These are phyloP conservation scores for Torrubiella hemipterigena DNA, from an alignment of 2,329 filamentous ascomycete genomes.

Conservation along the genomic window DNA sequence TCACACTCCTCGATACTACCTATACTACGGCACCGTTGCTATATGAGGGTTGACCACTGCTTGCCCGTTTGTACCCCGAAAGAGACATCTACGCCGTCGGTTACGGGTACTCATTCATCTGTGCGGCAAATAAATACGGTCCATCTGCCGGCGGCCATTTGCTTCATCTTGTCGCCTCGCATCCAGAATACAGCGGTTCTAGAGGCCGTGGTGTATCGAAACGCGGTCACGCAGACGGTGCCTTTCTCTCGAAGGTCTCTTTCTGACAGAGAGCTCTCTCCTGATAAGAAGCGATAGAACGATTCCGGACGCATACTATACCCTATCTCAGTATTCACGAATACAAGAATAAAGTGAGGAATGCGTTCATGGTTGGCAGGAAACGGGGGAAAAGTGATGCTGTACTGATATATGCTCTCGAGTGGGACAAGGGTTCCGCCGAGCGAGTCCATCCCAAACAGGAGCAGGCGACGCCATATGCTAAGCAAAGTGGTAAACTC, in stretches of 20 bases:
- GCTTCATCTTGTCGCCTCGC: constrained; percentile 3
- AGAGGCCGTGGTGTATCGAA: constrained; percentile 2
- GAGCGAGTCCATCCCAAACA: constrained; percentile 9
- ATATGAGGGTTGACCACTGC: too few species aligned
- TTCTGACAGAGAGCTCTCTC: too few species aligned
- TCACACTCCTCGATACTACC: too few species aligned
- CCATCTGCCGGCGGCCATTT: neutral
- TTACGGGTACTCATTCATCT: neutral
- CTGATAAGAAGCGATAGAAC: neutral
- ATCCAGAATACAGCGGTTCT: constrained; percentile 5
- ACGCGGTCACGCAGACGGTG: constrained; percentile 1
- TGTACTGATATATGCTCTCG: neutral
- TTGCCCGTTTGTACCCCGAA: too few species aligned
- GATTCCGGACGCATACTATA: neutral
- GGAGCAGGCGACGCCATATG: constrained; percentile 10
- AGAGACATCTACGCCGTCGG: neutral
- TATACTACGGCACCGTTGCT: too few species aligned
- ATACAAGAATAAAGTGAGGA: neutral
- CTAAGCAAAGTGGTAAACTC: constrained; percentile 11
- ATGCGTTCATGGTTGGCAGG: neutral
- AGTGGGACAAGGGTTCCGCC: constrained; percentile 1
- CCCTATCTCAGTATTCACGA: neutral
- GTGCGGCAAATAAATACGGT: constrained; percentile 2
- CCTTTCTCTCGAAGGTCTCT: neutral
- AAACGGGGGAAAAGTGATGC: neutral